phyloP scores from a whole-genome alignment of 2,329 filamentous ascomycete genomes.

The Dothideomycetes sp. region DNA sequence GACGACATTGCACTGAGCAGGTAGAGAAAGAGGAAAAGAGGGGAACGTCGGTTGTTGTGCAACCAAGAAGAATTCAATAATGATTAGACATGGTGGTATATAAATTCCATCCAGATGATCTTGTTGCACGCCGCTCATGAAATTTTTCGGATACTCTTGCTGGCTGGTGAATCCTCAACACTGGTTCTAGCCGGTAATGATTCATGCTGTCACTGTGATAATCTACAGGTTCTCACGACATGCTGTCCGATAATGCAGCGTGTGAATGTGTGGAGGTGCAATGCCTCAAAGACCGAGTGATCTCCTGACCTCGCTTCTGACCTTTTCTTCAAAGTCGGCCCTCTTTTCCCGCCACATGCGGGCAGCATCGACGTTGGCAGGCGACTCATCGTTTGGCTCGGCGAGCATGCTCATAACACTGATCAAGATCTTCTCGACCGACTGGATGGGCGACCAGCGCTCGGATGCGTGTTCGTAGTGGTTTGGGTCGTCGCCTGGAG shows the following conservation, averaged over 20 bases:
- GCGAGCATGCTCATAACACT: conserved; percentile 98
- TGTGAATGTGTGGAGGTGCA: too few relatives aligned
- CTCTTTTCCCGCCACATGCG: conserved; percentile 90
- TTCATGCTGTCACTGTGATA: too few relatives aligned
- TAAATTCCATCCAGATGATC: too few relatives aligned
- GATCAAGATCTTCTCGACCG: conserved; percentile 93
- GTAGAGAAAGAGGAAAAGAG: conserved; percentile 11
- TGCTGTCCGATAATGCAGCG: too few relatives aligned
- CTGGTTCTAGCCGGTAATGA: too few relatives aligned
- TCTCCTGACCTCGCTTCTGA: conserved; percentile 69
- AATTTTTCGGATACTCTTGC: too few relatives aligned
- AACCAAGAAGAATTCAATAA: background rate
- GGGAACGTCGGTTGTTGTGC: background rate
- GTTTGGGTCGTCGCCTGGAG: conserved; percentile 93
- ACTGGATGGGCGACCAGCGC: conserved; percentile 93
- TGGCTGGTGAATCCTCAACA: too few relatives aligned
- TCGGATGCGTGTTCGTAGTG: conserved; percentile 96
- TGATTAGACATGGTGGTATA: conserved; percentile 1
- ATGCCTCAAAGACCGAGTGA: conserved; percentile 54
- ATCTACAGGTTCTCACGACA: too few relatives aligned
- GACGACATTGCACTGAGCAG: conserved; percentile 50
- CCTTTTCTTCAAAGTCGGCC: conserved; percentile 73
- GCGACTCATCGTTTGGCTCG: conserved; percentile 93
- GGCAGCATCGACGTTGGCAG: conserved; percentile 90
- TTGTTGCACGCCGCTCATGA: too few relatives aligned